Evolutionary conservation across 805 yeast genomes (phyloP).

Genomic region (Kodamaea hsintzibuensis): DNA sequence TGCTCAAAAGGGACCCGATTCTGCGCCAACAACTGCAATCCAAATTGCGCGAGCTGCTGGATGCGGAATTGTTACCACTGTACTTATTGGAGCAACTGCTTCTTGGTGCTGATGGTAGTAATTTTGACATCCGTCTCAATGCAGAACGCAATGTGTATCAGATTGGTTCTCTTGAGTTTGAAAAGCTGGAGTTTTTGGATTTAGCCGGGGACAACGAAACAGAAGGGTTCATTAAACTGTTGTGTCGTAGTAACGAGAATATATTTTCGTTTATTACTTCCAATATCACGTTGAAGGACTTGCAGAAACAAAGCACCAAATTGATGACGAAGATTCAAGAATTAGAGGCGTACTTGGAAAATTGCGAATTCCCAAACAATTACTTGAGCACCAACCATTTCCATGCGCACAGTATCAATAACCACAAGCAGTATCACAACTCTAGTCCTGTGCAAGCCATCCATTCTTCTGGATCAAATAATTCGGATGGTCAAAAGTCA

Average conservation of each 20-base stretch:
- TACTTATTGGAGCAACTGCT: constrained; percentile 6
- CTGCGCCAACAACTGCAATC: not conserved
- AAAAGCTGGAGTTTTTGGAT: constrained; percentile 49
- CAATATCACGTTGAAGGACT: constrained; percentile 42
- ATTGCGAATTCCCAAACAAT: constrained; percentile 34
- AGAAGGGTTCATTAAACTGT: constrained; percentile 55
- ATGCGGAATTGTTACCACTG: constrained; percentile 3
- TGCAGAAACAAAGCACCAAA: constrained; percentile 41
- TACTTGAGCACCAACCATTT: constrained; percentile 20
- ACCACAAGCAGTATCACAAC: constrained; percentile 4
- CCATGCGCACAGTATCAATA: constrained; percentile 13
- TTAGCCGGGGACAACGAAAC: constrained; percentile 44
- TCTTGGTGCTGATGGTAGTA: not conserved
- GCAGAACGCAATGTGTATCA: constrained; percentile 37
- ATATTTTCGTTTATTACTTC: constrained; percentile 42
- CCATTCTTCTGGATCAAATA: not conserved
- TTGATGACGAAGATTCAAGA: constrained; percentile 31
- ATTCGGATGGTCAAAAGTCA: not conserved
- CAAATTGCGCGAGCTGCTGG: constrained; percentile 1
- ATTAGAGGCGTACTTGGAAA: constrained; percentile 30
- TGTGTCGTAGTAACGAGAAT: constrained; percentile 29
- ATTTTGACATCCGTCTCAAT: constrained; percentile 16
- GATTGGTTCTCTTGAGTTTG: constrained; percentile 50
- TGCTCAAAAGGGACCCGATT: not conserved
- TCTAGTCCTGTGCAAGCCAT: not conserved